Evolutionary conservation across 208 protist species (phyloP).

Genomic region (Eutreptiella sp.): DNA sequence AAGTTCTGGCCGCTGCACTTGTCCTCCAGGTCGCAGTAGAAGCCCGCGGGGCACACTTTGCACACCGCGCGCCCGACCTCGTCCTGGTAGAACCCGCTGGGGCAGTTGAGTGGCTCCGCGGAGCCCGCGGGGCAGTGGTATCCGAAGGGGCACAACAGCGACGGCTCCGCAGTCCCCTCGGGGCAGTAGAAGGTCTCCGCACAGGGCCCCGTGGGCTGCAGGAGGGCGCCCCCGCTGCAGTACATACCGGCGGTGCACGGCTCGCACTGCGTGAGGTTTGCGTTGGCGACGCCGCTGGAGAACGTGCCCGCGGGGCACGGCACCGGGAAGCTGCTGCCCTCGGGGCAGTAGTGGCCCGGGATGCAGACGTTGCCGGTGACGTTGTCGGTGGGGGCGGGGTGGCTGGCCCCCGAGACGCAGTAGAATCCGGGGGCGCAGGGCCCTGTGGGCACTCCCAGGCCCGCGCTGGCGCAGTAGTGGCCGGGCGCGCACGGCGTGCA

Average conservation of each 20-base stretch:
- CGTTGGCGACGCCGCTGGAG: neutral
- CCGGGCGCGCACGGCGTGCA: conserved; percentile 5
- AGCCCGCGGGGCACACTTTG: conserved; percentile 35
- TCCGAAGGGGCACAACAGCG: conserved; percentile 30
- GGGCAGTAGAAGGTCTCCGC: conserved; percentile 41
- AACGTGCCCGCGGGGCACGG: conserved; percentile 35
- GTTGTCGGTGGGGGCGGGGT: conserved; percentile 22
- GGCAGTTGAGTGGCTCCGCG: conserved; percentile 23
- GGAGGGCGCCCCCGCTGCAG: neutral
- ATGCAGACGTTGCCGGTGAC: conserved; percentile 14
- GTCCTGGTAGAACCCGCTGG: conserved; percentile 27
- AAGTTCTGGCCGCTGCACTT: neutral
- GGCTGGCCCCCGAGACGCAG: conserved; percentile 14
- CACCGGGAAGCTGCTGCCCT: conserved; percentile 27
- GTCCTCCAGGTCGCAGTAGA: conserved; percentile 36
- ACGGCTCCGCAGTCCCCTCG: conserved; percentile 14
- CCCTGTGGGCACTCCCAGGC: conserved; percentile 4
- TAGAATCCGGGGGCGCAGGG: conserved; percentile 35
- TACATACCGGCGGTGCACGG: conserved; percentile 2
- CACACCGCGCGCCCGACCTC: conserved; percentile 16
- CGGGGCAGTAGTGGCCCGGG: conserved; percentile 24
- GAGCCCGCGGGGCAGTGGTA: conserved; percentile 31
- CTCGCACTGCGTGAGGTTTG: conserved; percentile 21
- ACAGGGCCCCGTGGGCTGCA: conserved; percentile 26
- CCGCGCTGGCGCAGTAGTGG: conserved; percentile 8